Evolutionary conservation across 2,329 filamentous ascomycete species (phyloP), one percentile per base, ranked within the genome.

Genomic region (Alternaria gansuensis): DNA sequence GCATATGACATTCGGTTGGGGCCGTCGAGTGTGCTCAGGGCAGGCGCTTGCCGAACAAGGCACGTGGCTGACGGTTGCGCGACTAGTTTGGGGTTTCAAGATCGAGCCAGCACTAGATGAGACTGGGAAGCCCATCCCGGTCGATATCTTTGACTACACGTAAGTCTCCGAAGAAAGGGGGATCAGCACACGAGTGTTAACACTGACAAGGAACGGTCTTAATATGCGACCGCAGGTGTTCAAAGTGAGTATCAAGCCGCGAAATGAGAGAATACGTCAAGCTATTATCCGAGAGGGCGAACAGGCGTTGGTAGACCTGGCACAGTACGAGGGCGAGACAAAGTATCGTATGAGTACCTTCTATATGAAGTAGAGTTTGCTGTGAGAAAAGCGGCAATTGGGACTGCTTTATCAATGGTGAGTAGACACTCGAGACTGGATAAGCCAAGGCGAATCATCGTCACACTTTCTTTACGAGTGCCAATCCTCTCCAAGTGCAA

Each of bases 31-130:
- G 41, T 88, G 86, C 69, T 85, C 82, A 3, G 86, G 86, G 0
- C 83, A 85, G 29, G 82, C 86, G 51, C 76, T 88, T 17, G 85
- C 85, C 2, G 85, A 88, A 71, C 84, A 87, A 66, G 84, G 85
- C 5, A 84, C 84, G 0, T 87, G 84, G 80, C 82, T 88, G 65
- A 85, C 82, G 0, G 78, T 88, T 43, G 83, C 84, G 8, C 76
- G 85, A 13, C 66, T 87, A 28, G 75, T 88, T 6, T 88, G 86
- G 84, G 85, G 79, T 0, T 88, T 87, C 66, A 78, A 79, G 54
- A 82, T 87, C 56, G 71, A 78, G 51, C 78, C 79, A 43, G 77
- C 73, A 31, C 54, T 78, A 11, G 78, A 81, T 66, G 66, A 67
- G 28, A 60, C 74, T 29, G 83, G 83, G 0, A 79, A 78, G 24